Evolutionary conservation across 768 basidiomycete species (phyloP).

Genomic region (Mycena capillaripes): DNA sequence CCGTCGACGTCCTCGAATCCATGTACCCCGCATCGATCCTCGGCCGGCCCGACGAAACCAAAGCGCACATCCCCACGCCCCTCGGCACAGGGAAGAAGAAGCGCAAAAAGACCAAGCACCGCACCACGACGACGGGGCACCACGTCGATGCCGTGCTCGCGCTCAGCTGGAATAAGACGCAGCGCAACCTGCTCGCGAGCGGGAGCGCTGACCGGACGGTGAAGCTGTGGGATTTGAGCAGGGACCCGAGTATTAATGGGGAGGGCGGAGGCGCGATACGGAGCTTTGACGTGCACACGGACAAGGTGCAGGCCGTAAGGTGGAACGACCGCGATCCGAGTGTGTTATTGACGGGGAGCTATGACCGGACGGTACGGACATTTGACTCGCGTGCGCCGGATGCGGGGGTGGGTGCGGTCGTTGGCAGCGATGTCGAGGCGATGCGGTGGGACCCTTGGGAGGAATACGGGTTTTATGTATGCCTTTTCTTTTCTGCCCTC

Average conservation of each 20-base stretch:
- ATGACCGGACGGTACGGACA: constrained; percentile 94
- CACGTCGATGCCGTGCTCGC: constrained; percentile 97
- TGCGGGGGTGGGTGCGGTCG: constrained; percentile 84
- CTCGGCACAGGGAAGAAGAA: constrained; percentile 98
- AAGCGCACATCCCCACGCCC: constrained; percentile 82
- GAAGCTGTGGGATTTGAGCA: constrained; percentile 95
- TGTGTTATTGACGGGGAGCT: constrained; percentile 93
- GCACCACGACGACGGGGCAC: constrained; percentile 70
- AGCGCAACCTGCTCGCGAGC: constrained; percentile 92
- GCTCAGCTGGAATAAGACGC: constrained; percentile 91
- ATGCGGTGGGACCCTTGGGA: constrained; percentile 98
- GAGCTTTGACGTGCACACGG: constrained; percentile 89
- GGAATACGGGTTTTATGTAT: constrained; percentile 85
- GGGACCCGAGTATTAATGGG: constrained; percentile 68
- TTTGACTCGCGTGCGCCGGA: constrained; percentile 93
- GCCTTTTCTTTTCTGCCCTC: constrained; percentile 42
- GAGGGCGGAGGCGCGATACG: constrained; percentile 78
- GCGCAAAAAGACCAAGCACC: constrained; percentile 86
- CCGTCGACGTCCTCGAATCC: constrained; percentile 91
- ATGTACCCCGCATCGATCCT: constrained; percentile 95
- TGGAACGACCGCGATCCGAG: constrained; percentile 94
- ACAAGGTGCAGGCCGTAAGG: constrained; percentile 96
- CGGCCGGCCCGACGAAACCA: constrained; percentile 88
- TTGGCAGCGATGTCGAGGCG: constrained; percentile 95
- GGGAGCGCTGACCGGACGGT: constrained; percentile 96